Conservation (phyloP, 106 monocot genomes). For the Acanthochlamys bracteata region DNA sequence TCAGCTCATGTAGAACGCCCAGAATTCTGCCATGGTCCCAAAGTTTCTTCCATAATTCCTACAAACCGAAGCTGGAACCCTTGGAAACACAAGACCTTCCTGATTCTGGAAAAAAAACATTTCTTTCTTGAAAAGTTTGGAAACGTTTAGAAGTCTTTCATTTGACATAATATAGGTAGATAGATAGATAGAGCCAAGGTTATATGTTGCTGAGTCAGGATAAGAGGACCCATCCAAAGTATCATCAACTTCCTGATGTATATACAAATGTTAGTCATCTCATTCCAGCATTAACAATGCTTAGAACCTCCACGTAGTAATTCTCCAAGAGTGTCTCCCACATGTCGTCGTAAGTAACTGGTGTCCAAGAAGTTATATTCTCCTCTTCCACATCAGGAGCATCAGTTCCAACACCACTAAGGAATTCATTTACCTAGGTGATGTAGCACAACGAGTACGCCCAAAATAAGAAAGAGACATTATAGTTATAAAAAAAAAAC, state of each 20-base stretch:
- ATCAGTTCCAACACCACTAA: constrained; percentile 95
- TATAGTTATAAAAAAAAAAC: too few species aligned
- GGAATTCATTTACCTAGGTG: constrained; percentile 93
- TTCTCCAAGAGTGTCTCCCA: constrained; percentile 90
- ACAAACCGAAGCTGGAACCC: too few species aligned
- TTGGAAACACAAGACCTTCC: too few species aligned
- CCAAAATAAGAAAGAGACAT: too few species aligned
- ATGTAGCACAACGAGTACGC: not conserved
- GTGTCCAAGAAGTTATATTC: constrained; percentile 62
- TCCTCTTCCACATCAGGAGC: constrained; percentile 98
- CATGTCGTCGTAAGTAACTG: constrained; percentile 79
- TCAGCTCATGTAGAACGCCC: constrained; percentile 64
- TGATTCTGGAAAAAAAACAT: too few species aligned
- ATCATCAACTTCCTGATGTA: constrained; percentile 86
- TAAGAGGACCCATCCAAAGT: constrained; percentile 86
- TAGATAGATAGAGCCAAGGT: too few species aligned
- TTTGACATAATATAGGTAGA: too few species aligned
- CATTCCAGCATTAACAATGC: constrained; percentile 1
- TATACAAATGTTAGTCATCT: constrained; percentile 3
- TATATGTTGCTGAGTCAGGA: constrained; percentile 89
- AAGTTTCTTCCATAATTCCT: constrained; percentile 12
- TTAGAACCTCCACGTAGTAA: constrained; percentile 69
- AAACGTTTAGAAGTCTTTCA: too few species aligned
- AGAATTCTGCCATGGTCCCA: constrained; percentile 64
- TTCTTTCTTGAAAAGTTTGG: too few species aligned